Evolutionary conservation across 1,284 basidiomycete species (phyloP).

Genomic region (Moesziomyces sp.): DNA sequence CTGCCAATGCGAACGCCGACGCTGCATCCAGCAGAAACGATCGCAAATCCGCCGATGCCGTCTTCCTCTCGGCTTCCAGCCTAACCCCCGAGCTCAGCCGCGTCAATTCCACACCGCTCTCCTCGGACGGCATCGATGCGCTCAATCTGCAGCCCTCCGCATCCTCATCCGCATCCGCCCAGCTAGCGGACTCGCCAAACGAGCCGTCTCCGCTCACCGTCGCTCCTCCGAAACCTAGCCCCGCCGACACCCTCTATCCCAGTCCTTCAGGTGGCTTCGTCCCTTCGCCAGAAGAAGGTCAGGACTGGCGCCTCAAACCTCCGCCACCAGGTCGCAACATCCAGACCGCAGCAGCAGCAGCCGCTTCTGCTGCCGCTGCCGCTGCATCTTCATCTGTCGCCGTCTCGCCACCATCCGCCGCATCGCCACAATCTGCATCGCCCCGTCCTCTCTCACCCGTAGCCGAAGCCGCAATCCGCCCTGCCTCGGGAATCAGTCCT

Average conservation of each 20-base stretch:
- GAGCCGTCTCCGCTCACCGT: slow-evolving; percentile 35
- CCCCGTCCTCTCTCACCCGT: slow-evolving; percentile 13
- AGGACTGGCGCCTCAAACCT: slow-evolving; percentile 53
- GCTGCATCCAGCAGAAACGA: slow-evolving; percentile 13
- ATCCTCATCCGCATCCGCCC: slow-evolving; percentile 5
- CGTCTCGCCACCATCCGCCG: slow-evolving; percentile 2
- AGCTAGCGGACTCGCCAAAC: slow-evolving; percentile 9
- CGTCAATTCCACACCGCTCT: slow-evolving; percentile 44
- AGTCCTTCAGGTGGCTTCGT: slow-evolving; percentile 55
- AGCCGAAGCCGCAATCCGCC: slow-evolving; percentile 13
- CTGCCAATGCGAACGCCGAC: slow-evolving; percentile 28
- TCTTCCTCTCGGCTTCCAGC: slow-evolving; percentile 30
- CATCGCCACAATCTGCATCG: slow-evolving; percentile 3
- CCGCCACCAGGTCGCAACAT: slow-evolving; percentile 40
- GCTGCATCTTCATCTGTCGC: slow-evolving; percentile 1
- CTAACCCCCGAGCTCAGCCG: slow-evolving; percentile 37
- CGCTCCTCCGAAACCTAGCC: slow-evolving; percentile 47
- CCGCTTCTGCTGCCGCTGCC: slow-evolving; percentile 1
- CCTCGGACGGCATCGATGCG: slow-evolving; percentile 23
- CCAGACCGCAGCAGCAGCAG: not conserved
- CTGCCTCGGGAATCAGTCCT: slow-evolving; percentile 10
- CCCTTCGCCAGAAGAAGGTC: slow-evolving; percentile 51
- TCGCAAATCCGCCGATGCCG: slow-evolving; percentile 45
- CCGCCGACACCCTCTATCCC: slow-evolving; percentile 52
- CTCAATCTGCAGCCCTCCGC: slow-evolving; percentile 22